Base-by-base conservation (phyloP, 495 filamentous ascomycete species). In the Delitschia confertaspora region DNA sequence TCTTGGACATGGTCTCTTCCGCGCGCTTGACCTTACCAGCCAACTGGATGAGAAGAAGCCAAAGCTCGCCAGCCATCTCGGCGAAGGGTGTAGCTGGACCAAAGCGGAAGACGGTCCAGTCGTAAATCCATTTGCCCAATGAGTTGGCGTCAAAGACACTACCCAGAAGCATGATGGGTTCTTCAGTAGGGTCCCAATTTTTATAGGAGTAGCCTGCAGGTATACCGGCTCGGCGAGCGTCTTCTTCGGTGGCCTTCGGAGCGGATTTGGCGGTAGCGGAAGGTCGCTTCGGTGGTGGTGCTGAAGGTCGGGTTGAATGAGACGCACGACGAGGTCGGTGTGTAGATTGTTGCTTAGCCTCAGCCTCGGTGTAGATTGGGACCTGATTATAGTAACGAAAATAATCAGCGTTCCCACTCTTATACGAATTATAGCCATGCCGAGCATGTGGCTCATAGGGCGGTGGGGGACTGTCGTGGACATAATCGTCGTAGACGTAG, bases 121-220 rank as follows among this genome's bases (percentile, higher is more conserved):
- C 93, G 69, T 94, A 98, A 61, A 98, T 89, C 91, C 91, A 98
- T 65, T 95, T 94, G 57, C 91, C 91, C 11, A 98, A 74, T 16
- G 85, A 93, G 73, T 95, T 95, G 63, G 91, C 85, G 58, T 96
- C 93, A 60, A 96, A 98, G 33, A 96, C 91, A 60, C 85, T 93
- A 30, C 91, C 91, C 6, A 96, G 74, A 4, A 98, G 74, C 61
- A 94, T 79, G 62, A 98, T 93, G 23, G 91, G 83, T 53, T 85
- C 85, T 65, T 95, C 88, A 32, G 79, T 79, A 1, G 88, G 89
- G 60, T 96, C 93, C 91, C 91, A 99, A 72, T 99, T 95, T 69
- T 96, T 95, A 65, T 87, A 76, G 24, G 84, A 94, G 67, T 94
- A 99, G 33, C 93, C 91, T 1, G 79, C 62, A 2, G 91, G 93